Percentiles rank a stretch among this genome's conserved stretches.
Conservation (phyloP, 2,329 filamentous ascomycete genomes). For the Monosporascus cannonballus region DNA sequence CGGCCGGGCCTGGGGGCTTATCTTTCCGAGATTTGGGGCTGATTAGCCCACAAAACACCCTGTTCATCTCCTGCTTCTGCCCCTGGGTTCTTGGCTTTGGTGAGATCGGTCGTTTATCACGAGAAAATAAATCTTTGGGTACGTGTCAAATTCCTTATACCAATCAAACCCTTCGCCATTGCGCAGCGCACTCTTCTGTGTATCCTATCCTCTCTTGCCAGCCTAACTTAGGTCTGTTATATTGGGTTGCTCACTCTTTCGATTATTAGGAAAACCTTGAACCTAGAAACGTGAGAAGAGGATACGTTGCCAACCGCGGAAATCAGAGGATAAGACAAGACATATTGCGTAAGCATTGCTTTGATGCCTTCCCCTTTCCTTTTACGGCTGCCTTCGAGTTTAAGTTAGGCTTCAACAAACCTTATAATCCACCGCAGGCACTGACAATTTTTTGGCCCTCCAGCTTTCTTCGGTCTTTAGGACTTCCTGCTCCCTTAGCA, state of each 20-base stretch:
- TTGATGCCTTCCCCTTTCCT: neutral
- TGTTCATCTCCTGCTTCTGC: too few species aligned
- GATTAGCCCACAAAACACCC: neutral
- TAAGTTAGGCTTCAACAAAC: neutral
- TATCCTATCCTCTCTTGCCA: neutral
- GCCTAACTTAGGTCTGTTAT: conserved; percentile 1
- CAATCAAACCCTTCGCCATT: neutral
- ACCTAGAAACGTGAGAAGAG: neutral
- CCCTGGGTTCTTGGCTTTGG: neutral
- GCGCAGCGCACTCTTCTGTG: neutral
- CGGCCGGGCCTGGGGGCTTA: neutral
- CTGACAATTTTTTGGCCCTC: neutral
- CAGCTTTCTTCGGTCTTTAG: neutral
- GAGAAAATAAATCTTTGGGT: neutral
- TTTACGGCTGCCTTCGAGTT: neutral
- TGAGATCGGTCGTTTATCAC: too few species aligned
- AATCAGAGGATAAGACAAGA: neutral
- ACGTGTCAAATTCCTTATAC: neutral
- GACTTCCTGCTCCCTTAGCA: neutral
- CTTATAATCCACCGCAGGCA: neutral
- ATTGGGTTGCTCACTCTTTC: neutral
- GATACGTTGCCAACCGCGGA: neutral
- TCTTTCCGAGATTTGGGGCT: neutral
- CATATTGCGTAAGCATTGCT: neutral
- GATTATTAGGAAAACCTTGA: neutral